These are phyloP conservation scores for Leucoagaricus sp. DNA, from an alignment of 1,284 basidiomycete species.

Conservation along the genomic window DNA sequence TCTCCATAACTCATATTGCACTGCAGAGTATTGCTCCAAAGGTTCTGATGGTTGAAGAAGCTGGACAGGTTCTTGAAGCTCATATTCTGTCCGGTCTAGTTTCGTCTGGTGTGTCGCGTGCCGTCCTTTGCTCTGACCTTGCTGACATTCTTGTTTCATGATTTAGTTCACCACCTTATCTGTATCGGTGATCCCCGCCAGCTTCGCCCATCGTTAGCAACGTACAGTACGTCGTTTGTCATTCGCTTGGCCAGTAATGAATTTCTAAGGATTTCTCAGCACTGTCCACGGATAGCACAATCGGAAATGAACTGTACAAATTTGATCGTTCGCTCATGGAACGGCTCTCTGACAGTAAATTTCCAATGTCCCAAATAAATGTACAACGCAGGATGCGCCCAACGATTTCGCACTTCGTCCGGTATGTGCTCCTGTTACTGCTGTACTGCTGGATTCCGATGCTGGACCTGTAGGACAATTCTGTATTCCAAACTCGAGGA, in stretches of 20 bases:
- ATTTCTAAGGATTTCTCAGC: conserved; percentile 31
- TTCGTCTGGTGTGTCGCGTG: conserved; percentile 30
- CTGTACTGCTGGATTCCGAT: background rate
- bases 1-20: background rate
- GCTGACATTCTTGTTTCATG: background rate
- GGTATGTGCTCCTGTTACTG: conserved; percentile 27
- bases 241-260: background rate
- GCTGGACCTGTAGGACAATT: conserved; percentile 18
- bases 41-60: conserved; percentile 68
- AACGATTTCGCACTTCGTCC: conserved; percentile 48
- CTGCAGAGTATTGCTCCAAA: conserved; percentile 51
- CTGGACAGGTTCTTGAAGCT: conserved; percentile 77
- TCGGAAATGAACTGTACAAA: conserved; percentile 48
- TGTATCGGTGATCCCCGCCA: conserved; percentile 74
- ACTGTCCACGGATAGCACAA: conserved; percentile 53
- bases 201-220: conserved; percentile 66
- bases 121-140: background rate
- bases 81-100: conserved; percentile 66
- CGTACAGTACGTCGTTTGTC: conserved; percentile 48
- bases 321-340: conserved; percentile 70
- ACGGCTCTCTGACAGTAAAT: conserved; percentile 47
- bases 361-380: conserved; percentile 59
- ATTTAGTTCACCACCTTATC: conserved; percentile 59
- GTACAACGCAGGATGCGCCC: conserved; percentile 67
- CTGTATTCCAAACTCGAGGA: conserved; percentile 28